Evolutionary conservation across 495 filamentous ascomycete genomes (phyloP), one percentile per base, ranked within the genome.

Genomic region (Niebla homalea): DNA sequence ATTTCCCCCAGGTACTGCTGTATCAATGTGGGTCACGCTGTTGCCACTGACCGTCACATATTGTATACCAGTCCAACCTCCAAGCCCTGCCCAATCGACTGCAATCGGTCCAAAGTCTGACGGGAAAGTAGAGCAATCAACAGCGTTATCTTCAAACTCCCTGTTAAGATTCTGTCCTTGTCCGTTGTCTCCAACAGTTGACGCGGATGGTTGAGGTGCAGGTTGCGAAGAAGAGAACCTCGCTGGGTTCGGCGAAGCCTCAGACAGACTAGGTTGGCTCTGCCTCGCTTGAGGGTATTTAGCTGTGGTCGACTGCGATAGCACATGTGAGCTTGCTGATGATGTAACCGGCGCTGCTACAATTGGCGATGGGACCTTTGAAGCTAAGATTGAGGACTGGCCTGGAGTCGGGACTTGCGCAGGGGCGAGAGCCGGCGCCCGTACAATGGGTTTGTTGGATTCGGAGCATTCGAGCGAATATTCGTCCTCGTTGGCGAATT

Each of bases 11-110:
- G 63, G 57, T 44, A 81, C 77, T n/a, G 67, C 68, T 48, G 83
- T 81, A 38, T 71, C 74, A 50, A 86, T 87, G 48, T 77, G 62
- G 57, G 78, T 79, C 48, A 76, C 65, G 20, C 70, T 43, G 15
- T 64, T 57, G 37, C 61, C 69, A 42, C 62, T 56, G 12, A 62
- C 35, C 18, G 60, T 66, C 22, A 71, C 62, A 56, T 77, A 74
- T 65, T 92, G 86, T 56, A 97, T 73, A 63, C 89, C 88, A 50
- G 78, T 81, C 82, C 81, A 98, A 51, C 88, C 88, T 46, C 71
- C 75, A 14, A 85, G 67, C 20, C 72, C 72, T 5, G 83, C 67
- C 74, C 84, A 94, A 40, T 72, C 57, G 20, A 93, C 67, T 48
- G 76, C 37, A 19, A 95, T 59, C 1, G 93, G 83, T 60, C 92